Evolutionary conservation across 2,329 filamentous ascomycete genomes (phyloP).

Genomic region (Ustulina deusta): DNA sequence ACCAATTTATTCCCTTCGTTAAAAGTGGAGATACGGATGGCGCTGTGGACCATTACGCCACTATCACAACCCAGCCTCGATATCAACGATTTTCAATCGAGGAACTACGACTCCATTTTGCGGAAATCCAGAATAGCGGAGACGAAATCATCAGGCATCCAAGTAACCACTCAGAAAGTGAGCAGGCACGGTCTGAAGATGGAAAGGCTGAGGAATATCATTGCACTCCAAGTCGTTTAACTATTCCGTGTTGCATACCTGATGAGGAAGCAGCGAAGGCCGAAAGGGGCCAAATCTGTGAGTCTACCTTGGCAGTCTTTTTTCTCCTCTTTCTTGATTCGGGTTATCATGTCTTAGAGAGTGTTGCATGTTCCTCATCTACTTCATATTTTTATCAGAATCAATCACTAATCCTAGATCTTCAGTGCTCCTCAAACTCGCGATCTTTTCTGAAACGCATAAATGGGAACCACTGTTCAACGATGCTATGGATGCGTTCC

Average conservation of each 20-base stretch:
- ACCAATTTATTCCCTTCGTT: neutral
- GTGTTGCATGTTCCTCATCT: neutral
- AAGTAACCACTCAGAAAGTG: neutral
- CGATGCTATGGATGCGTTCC: slow-evolving; percentile 14
- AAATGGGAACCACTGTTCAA: slow-evolving; percentile 22
- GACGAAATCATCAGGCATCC: neutral
- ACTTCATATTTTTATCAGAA: neutral
- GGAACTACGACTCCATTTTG: slow-evolving; percentile 14
- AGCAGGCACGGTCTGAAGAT: neutral
- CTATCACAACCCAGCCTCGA: neutral
- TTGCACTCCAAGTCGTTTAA: neutral
- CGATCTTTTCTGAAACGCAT: slow-evolving; percentile 3
- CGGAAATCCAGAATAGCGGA: neutral
- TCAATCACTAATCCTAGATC: neutral
- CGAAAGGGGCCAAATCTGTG: neutral
- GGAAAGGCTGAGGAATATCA: neutral
- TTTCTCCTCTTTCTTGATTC: neutral
- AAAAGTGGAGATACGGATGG: too few species aligned
- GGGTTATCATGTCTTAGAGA: neutral
- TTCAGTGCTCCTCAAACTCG: slow-evolving; percentile 1
- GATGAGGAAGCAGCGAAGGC: neutral
- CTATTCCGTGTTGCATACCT: neutral
- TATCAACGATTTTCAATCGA: slow-evolving; percentile 16
- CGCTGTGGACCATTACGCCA: neutral
- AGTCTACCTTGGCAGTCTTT: neutral